Conservation (phyloP, 176 grass and related monocot species). For the Saccharum spontaneum region DNA sequence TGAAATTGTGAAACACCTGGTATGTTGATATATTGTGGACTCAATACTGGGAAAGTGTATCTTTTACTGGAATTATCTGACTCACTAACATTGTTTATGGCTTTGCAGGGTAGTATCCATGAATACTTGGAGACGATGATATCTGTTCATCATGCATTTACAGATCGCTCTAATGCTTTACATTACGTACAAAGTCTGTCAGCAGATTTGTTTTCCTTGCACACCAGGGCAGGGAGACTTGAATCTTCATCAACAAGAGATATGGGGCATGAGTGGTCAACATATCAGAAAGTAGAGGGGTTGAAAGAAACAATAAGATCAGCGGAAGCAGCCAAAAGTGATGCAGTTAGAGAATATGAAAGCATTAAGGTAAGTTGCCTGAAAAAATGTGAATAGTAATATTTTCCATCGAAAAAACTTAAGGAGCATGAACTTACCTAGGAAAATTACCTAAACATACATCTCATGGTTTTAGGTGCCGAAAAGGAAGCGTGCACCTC, state of each 20-base stretch:
- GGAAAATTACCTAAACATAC: background rate
- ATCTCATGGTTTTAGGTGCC: background rate
- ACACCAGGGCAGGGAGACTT: conserved; percentile 58
- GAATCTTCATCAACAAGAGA: conserved; percentile 60
- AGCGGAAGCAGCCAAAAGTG: conserved; percentile 71
- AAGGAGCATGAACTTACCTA: background rate
- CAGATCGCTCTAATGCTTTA: conserved; percentile 79
- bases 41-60: background rate
- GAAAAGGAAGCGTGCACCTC: background rate
- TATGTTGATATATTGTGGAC: conserved; percentile 39
- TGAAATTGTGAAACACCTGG: conserved; percentile 75
- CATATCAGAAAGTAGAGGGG: conserved; percentile 66
- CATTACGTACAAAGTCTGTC: conserved; percentile 67
- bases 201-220: conserved; percentile 66
- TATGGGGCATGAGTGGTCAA: conserved; percentile 61
- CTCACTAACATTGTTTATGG: conserved; percentile 28
- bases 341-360: conserved; percentile 80
- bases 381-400: background rate
- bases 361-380: conserved; percentile 69
- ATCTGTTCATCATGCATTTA: conserved; percentile 80
- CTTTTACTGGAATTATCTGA: conserved; percentile 8
- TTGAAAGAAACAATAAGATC: conserved; percentile 81
- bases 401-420: background rate
- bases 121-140: conserved; percentile 79
- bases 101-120: conserved; percentile 84